phyloP scores from a whole-genome alignment of 352 stramenopile species.

The Phytopythium delawarense region DNA sequence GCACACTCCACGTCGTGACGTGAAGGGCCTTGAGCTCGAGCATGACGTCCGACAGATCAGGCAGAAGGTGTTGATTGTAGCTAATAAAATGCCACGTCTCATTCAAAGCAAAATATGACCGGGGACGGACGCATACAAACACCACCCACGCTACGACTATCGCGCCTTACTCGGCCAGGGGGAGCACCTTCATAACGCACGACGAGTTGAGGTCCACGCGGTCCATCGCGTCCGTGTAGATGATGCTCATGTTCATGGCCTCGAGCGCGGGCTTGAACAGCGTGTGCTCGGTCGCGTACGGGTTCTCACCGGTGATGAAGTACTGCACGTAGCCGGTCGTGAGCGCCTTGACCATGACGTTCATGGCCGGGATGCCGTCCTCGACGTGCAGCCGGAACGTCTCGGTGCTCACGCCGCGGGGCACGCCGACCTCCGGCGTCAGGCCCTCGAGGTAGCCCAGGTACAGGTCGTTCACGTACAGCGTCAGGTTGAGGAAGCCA shows the following conservation, averaged over 20 bases:
- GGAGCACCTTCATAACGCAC: slow-evolving; percentile 20
- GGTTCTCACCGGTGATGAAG: slow-evolving; percentile 43
- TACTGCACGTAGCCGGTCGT: slow-evolving; percentile 38
- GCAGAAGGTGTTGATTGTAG: neutral
- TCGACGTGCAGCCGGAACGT: slow-evolving; percentile 27
- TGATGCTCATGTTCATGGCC: slow-evolving; percentile 51
- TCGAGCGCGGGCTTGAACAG: slow-evolving; percentile 37
- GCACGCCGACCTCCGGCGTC: slow-evolving; percentile 33
- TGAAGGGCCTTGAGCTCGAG: too few relatives aligned
- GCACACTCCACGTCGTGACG: too few relatives aligned
- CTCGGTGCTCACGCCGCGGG: slow-evolving; percentile 32
- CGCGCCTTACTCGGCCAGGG: slow-evolving; percentile 6
- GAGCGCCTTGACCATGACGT: slow-evolving; percentile 41
- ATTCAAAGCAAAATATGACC: neutral
- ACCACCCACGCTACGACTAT: neutral
- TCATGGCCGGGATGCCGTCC: slow-evolving; percentile 20
- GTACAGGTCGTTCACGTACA: slow-evolving; percentile 57
- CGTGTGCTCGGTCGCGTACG: slow-evolving; percentile 30
- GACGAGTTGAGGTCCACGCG: slow-evolving; percentile 29
- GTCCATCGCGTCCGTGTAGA: slow-evolving; percentile 39
- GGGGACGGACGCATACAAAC: neutral
- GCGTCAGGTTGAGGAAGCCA: slow-evolving; percentile 58
- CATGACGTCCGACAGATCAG: too few relatives aligned
- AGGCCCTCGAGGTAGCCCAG: slow-evolving; percentile 47
- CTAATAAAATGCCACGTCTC: neutral